phyloP scores from a whole-genome alignment of 2,329 filamentous ascomycete species.

The Ophiostoma ips region DNA sequence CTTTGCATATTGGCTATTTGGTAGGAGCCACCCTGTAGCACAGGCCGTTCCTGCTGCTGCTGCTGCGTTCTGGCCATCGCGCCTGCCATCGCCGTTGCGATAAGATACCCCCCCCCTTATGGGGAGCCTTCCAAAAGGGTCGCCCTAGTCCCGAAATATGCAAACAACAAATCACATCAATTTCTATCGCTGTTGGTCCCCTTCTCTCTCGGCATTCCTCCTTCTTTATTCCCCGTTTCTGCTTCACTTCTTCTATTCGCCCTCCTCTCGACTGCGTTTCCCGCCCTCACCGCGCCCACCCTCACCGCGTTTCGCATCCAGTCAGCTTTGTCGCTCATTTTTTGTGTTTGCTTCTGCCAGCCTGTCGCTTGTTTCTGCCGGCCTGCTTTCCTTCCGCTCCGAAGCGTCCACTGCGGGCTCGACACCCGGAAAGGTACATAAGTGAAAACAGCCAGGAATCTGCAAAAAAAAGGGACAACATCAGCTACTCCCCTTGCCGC shows the following conservation, averaged over 20 bases:
- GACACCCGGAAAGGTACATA: not conserved
- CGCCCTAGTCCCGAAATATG: constrained; percentile 6
- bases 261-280: not conserved
- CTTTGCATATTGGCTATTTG: not conserved
- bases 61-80: not conserved
- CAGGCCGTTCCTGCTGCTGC: not conserved
- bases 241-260: not conserved
- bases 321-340: constrained; percentile 1
- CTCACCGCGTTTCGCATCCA: not conserved
- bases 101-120: too few species aligned
- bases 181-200: not conserved
- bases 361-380: not conserved
- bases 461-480: not conserved
- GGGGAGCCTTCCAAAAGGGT: not conserved
- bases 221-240: not conserved
- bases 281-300: not conserved
- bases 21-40: not conserved
- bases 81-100: not conserved
- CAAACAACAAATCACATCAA: constrained; percentile 10
- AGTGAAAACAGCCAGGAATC: not conserved
- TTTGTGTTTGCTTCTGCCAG: not conserved
- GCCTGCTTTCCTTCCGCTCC: not conserved
- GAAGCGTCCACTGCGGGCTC: constrained; percentile 4
- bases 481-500: too few species aligned
- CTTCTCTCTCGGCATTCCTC: not conserved